phyloP scores from a whole-genome alignment of 768 basidiomycete species.

The Pleurotus sapidus region DNA sequence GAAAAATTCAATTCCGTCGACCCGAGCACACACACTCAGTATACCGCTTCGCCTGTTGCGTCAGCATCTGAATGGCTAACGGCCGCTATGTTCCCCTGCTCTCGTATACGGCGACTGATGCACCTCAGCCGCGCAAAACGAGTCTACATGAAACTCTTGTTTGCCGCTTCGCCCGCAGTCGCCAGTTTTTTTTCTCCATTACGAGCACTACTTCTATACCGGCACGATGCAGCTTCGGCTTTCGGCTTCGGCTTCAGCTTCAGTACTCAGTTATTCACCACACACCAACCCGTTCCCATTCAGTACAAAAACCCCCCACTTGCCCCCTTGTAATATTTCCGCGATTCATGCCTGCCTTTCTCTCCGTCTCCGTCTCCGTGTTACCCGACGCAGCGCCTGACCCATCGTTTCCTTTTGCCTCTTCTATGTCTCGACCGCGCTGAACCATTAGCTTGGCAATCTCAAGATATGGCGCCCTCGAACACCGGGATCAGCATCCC shows the following conservation, averaged over 20 bases:
- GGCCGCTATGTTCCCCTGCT: too few species aligned
- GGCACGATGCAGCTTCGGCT: too few species aligned
- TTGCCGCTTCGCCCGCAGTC: too few species aligned
- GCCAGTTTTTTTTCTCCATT: too few species aligned
- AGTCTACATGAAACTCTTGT: too few species aligned
- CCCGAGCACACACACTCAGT: too few species aligned
- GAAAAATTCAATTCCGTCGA: conserved; percentile 14
- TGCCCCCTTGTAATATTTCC: neutral
- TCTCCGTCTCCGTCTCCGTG: conserved; percentile 30
- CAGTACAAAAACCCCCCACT: neutral
- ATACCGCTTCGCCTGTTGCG: too few species aligned
- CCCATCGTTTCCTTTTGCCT: conserved; percentile 25
- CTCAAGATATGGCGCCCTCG: conserved; percentile 76
- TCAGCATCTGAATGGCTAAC: too few species aligned
- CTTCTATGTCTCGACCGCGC: conserved; percentile 15
- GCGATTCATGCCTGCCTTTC: conserved; percentile 9
- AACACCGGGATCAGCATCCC: conserved; percentile 70
- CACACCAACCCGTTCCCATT: neutral
- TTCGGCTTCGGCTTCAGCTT: neutral
- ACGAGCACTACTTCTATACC: too few species aligned
- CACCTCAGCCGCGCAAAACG: too few species aligned
- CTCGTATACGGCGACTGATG: too few species aligned
- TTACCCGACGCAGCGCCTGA: conserved; percentile 36
- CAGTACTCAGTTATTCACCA: neutral
- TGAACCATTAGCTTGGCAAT: conserved; percentile 67